Evolutionary conservation across 805 yeast genomes (phyloP).

Genomic region (Candida silvatica): DNA sequence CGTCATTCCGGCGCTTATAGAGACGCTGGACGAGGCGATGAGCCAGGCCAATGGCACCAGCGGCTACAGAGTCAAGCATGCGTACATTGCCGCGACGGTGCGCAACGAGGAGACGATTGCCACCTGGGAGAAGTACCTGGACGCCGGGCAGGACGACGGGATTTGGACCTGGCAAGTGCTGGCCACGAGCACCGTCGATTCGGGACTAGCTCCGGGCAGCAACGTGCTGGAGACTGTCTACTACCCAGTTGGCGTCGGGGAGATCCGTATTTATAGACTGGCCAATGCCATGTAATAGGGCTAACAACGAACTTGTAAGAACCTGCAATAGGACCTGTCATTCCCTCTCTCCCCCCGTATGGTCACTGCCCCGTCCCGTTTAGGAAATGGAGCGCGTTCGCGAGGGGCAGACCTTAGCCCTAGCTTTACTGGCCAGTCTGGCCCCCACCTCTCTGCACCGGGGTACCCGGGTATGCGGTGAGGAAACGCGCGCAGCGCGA

Average conservation of each 20-base stretch:
- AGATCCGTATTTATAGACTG: constrained; percentile 11
- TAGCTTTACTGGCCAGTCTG: too few species aligned
- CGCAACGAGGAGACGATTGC: constrained; percentile 48
- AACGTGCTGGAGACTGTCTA: constrained; percentile 8
- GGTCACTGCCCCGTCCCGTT: too few species aligned
- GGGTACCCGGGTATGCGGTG: too few species aligned
- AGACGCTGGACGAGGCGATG: constrained; percentile 34
- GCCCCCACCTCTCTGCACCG: too few species aligned
- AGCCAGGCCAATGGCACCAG: constrained; percentile 10
- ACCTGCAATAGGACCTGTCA: too few species aligned
- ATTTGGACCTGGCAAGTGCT: constrained; percentile 21
- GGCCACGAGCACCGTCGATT: constrained; percentile 2
- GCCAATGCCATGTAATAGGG: too few species aligned
- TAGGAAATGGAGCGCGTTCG: too few species aligned
- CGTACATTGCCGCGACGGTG: constrained; percentile 62
- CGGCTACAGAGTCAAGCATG: constrained; percentile 14
- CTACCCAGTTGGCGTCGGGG: constrained; percentile 16
- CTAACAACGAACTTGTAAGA: too few species aligned
- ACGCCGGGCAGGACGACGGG: constrained; percentile 14
- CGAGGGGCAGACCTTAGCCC: too few species aligned
- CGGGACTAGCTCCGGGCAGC: not conserved
- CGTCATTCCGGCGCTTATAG: constrained; percentile 46
- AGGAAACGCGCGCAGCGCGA: too few species aligned
- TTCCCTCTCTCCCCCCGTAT: too few species aligned
- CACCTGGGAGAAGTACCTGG: constrained; percentile 32